Percentiles rank a stretch among this genome's conserved stretches.
phyloP scores from a whole-genome alignment of 2,329 filamentous ascomycete species.

The Rachicladosporium sp. region DNA sequence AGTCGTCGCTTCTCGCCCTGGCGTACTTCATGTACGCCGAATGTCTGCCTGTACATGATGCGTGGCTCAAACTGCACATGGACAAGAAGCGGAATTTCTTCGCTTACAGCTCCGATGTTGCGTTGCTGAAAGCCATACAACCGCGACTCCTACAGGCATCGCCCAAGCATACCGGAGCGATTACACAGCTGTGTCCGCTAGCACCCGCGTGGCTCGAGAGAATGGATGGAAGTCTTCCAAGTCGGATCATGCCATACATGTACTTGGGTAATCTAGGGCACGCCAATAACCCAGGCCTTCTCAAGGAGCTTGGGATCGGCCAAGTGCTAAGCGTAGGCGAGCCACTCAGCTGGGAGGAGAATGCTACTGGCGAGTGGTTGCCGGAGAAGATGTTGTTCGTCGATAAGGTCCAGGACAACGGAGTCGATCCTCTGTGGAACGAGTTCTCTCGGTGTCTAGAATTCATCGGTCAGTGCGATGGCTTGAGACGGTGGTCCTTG shows the following conservation, averaged over 20 bases:
- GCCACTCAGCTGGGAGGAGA: conserved; percentile 65
- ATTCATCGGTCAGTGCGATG: conserved; percentile 68
- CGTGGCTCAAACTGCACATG: conserved; percentile 77
- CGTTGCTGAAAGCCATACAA: conserved; percentile 65
- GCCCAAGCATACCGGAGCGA: conserved; percentile 39
- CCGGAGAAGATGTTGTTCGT: conserved; percentile 67
- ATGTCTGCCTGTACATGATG: conserved; percentile 64
- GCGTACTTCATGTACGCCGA: conserved; percentile 92
- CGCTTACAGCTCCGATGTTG: conserved; percentile 82
- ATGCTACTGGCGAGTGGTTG: conserved; percentile 54
- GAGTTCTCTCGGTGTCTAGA: conserved; percentile 77
- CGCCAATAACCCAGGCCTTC: conserved; percentile 80
- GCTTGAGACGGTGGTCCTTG: neutral
- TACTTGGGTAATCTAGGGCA: conserved; percentile 89
- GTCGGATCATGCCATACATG: conserved; percentile 81
- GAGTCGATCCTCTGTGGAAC: conserved; percentile 78
- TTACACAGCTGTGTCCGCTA: conserved; percentile 39
- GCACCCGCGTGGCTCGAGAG: conserved; percentile 71
- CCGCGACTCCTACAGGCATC: conserved; percentile 62
- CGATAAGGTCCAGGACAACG: conserved; percentile 87
- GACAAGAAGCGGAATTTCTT: conserved; percentile 85
- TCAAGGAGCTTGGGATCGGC: conserved; percentile 67
- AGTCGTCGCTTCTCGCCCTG: conserved; percentile 76
- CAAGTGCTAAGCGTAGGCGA: conserved; percentile 90
- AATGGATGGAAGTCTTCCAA: conserved; percentile 84